A percentile compares a stretch with the other conserved stretches of the same genome.
Evolutionary conservation across 2,329 filamentous ascomycete genomes (phyloP).

Genomic region (Aspergillus tamarii): DNA sequence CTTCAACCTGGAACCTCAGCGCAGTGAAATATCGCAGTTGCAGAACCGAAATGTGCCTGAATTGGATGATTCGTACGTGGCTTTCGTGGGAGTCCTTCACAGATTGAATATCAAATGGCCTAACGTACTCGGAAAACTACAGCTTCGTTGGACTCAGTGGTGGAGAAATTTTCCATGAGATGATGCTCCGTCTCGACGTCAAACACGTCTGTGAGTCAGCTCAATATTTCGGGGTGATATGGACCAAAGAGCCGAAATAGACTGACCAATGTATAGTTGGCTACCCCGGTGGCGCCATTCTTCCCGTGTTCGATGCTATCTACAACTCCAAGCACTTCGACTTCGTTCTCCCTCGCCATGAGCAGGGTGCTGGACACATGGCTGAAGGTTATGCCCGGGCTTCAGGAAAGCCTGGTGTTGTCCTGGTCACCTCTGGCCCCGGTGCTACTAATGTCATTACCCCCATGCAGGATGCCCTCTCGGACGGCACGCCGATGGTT

Average conservation of each 20-base stretch:
- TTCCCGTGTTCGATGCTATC: constrained; percentile 97
- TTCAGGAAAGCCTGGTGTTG: constrained; percentile 90
- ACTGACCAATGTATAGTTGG: constrained; percentile 59
- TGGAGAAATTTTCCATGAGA: constrained; percentile 97
- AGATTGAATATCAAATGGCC: constrained; percentile 1
- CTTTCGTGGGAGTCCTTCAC: not conserved
- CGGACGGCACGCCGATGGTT: constrained; percentile 93
- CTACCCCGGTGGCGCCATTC: constrained; percentile 93
- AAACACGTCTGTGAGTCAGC: constrained; percentile 85
- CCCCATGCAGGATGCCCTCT: constrained; percentile 92
- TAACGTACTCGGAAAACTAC: constrained; percentile 13
- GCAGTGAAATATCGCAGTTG: constrained; percentile 70
- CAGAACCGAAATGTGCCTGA: constrained; percentile 63
- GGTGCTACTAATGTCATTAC: constrained; percentile 97
- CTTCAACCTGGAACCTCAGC: constrained; percentile 57
- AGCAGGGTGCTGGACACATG: constrained; percentile 98
- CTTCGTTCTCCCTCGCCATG: constrained; percentile 92
- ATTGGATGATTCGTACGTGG: constrained; percentile 78
- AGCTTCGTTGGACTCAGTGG: constrained; percentile 93
- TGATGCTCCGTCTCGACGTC: constrained; percentile 92
- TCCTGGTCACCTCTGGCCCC: constrained; percentile 93
- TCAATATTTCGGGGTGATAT: not conserved
- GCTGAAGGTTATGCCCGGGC: constrained; percentile 95
- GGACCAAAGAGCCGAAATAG: not conserved
- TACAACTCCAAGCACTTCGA: constrained; percentile 98